Conservation (phyloP, 805 yeast genomes). For the Tetrapisispora taiwanensis region DNA sequence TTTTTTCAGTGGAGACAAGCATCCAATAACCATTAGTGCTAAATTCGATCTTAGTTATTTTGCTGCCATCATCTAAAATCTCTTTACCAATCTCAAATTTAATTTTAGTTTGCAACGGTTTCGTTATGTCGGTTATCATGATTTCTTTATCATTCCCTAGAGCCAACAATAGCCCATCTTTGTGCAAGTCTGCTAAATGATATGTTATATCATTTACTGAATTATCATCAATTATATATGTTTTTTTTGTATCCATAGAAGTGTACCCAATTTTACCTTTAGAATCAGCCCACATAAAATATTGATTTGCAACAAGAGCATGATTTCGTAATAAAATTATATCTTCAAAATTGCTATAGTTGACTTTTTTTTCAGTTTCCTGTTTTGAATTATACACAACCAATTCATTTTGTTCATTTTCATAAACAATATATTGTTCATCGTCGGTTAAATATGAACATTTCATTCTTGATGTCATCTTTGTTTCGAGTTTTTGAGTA, state of each 20-base stretch:
- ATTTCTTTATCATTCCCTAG: conserved; percentile 8
- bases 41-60: conserved; percentile 13
- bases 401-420: background rate
- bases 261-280: conserved; percentile 11
- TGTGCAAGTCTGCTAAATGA: conserved; percentile 19
- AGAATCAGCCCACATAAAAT: conserved; percentile 11
- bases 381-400: background rate
- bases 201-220: background rate
- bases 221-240: conserved; percentile 1
- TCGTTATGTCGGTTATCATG: conserved; percentile 9
- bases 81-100: conserved; percentile 8
- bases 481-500: background rate
- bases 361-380: background rate
- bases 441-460: background rate
- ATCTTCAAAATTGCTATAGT: background rate
- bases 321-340: conserved; percentile 11
- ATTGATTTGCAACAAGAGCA: conserved; percentile 8
- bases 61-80: conserved; percentile 4
- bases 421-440: background rate
- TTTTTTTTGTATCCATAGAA: conserved; percentile 1
- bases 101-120: conserved; percentile 9
- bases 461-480: background rate
- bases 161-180: conserved; percentile 32
- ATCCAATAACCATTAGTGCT: conserved; percentile 28
- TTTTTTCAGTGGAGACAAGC: conserved; percentile 13